These are phyloP conservation scores for Xylaria grammica DNA, from an alignment of 495 filamentous ascomycete genomes.

Conservation along the genomic window DNA sequence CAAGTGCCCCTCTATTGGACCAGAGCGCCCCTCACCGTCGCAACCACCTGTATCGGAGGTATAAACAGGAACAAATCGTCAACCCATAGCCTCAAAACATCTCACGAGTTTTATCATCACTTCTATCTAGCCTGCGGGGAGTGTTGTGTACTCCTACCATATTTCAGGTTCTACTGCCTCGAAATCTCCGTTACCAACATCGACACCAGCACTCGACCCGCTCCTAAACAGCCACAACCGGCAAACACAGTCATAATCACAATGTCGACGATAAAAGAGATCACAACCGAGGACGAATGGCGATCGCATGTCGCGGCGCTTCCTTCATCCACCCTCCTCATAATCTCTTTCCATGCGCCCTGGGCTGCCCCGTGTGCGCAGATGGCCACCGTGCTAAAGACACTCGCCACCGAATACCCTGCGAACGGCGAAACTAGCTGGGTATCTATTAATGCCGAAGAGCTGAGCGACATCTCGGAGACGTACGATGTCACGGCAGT, in stretches of 20 bases:
- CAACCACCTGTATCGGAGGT: conserved; percentile 23
- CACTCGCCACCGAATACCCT: conserved; percentile 83
- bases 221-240: background rate
- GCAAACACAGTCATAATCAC: background rate
- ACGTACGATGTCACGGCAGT: conserved; percentile 92
- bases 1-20: conserved; percentile 42
- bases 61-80: background rate
- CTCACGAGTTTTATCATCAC: background rate
- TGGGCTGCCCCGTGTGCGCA: conserved; percentile 97
- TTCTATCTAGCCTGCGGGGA: background rate
- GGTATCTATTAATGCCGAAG: conserved; percentile 87
- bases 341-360: conserved; percentile 92
- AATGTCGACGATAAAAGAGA: conserved; percentile 75
- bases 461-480: conserved; percentile 84
- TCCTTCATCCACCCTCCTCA: conserved; percentile 68
- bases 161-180: background rate
- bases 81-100: too few species aligned
- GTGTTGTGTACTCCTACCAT: background rate
- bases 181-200: background rate
- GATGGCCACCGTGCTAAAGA: conserved; percentile 84
- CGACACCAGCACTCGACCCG: background rate
- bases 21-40: conserved; percentile 13
- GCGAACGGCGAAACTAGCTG: conserved; percentile 71
- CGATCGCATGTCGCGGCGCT: conserved; percentile 64
- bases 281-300: conserved; percentile 73